Evolutionary conservation across 305 asterid species (phyloP).

Genomic region (Plantago rigida): DNA sequence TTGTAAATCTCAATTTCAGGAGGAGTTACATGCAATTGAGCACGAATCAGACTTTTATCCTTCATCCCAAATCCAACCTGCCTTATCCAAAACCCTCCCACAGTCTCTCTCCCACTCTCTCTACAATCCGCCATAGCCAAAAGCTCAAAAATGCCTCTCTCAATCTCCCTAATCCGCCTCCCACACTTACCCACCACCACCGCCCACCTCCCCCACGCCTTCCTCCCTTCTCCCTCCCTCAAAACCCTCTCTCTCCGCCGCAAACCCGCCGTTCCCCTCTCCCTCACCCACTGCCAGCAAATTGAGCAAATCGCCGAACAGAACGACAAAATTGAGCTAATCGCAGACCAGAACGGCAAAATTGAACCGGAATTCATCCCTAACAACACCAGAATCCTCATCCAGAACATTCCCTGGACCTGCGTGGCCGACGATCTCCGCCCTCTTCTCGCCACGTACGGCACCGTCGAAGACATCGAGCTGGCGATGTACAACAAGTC

Average conservation of each 20-base stretch:
- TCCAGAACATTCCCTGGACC: conserved; percentile 81
- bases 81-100: not conserved
- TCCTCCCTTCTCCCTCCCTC: conserved; percentile 29
- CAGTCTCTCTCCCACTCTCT: not conserved
- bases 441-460: conserved; percentile 57
- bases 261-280: conserved; percentile 28
- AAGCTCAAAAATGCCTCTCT: conserved; percentile 8
- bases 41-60: no score
- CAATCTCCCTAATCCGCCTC: conserved; percentile 36
- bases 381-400: conserved; percentile 48
- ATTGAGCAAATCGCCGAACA: no score
- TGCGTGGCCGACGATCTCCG: conserved; percentile 59
- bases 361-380: conserved; percentile 15
- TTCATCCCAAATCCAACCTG: not conserved
- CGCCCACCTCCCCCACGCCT: conserved; percentile 27
- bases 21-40: no score
- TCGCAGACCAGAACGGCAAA: no score
- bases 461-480: conserved; percentile 67
- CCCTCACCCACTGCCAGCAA: conserved; percentile 24
- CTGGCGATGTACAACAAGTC: conserved; percentile 72
- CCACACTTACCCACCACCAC: conserved; percentile 27
- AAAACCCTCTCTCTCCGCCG: conserved; percentile 23
- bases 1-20: no score
- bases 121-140: not conserved
- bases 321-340: no score